phyloP scores from a whole-genome alignment of 1,284 basidiomycete species.

The Cystobasidiaceae sp. region DNA sequence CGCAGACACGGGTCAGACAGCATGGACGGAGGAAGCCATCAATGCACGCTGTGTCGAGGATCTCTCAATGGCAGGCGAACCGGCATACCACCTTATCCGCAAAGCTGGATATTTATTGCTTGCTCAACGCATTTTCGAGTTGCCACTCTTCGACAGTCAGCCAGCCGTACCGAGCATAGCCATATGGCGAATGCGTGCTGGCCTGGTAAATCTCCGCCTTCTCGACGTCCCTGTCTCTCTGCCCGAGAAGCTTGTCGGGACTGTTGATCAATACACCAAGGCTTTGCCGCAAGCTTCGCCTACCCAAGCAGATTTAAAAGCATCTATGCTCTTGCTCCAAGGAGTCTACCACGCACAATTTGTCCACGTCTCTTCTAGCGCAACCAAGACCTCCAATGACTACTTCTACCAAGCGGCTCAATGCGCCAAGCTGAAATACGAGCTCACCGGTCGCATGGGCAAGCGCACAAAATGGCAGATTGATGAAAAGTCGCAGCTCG shows the following conservation, averaged over 20 bases:
- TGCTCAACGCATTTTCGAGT: constrained; percentile 65
- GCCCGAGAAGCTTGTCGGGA: constrained; percentile 52
- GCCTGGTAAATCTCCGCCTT: constrained; percentile 71
- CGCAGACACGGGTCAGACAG: constrained; percentile 30
- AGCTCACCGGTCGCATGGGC: constrained; percentile 87
- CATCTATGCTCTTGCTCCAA: constrained; percentile 68
- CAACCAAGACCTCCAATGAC: constrained; percentile 67
- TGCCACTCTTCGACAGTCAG: background rate
- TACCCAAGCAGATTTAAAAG: constrained; percentile 57
- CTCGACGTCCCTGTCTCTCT: constrained; percentile 77
- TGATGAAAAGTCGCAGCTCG: constrained; percentile 77
- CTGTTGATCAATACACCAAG: constrained; percentile 54
- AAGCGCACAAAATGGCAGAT: constrained; percentile 93
- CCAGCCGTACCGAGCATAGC: constrained; percentile 32
- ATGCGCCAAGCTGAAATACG: constrained; percentile 74
- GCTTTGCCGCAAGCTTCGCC: constrained; percentile 29
- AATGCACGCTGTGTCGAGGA: constrained; percentile 64
- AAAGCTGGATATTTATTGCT: constrained; percentile 68
- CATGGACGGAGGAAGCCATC: constrained; percentile 53
- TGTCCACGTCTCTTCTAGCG: constrained; percentile 52
- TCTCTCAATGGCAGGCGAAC: constrained; percentile 82
- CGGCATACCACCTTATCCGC: constrained; percentile 84
- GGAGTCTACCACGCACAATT: constrained; percentile 73
- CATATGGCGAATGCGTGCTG: constrained; percentile 71
- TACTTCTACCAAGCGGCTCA: constrained; percentile 73